These are phyloP conservation scores for Maudiozyma turicensis DNA, from an alignment of 805 yeast genomes.

Conservation along the genomic window DNA sequence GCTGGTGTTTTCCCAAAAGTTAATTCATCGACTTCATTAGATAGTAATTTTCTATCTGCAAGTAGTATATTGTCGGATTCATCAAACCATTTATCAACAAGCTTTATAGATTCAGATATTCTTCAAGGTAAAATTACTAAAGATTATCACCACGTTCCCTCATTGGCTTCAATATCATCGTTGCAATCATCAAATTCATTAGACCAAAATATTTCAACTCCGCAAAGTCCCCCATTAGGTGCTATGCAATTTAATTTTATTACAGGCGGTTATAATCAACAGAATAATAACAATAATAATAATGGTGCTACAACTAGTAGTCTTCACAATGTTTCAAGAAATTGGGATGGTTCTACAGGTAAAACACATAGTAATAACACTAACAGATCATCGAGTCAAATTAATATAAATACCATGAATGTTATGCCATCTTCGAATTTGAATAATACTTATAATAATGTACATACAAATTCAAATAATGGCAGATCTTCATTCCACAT, in stretches of 20 bases:
- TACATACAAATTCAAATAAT: not conserved
- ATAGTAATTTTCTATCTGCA: slow-evolving; percentile 7
- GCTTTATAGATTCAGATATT: slow-evolving; percentile 17
- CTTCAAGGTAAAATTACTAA: slow-evolving; percentile 22
- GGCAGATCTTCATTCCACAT: not conserved
- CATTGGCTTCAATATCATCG: slow-evolving; percentile 25
- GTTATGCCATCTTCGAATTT: not conserved
- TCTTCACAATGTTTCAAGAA: not conserved
- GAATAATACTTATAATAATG: not conserved
- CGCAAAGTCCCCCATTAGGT: slow-evolving; percentile 24
- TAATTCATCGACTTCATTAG: slow-evolving; percentile 10
- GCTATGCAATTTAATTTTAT: slow-evolving; percentile 9
- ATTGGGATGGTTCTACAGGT: slow-evolving; percentile 2
- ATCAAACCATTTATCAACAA: slow-evolving; percentile 7
- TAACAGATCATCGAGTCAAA: slow-evolving; percentile 5
- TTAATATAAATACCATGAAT: not conserved
- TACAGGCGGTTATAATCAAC: slow-evolving; percentile 2
- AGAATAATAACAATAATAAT: not conserved
- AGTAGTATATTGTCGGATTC: slow-evolving; percentile 10
- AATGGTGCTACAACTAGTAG: not conserved
- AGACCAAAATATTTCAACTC: slow-evolving; percentile 22
- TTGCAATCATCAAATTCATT: slow-evolving; percentile 26
- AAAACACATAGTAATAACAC: not conserved
- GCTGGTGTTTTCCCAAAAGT: slow-evolving; percentile 6
- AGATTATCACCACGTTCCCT: slow-evolving; percentile 23